Conservation (phyloP, 1,139 yeast species). For the Pichia sp. region DNA sequence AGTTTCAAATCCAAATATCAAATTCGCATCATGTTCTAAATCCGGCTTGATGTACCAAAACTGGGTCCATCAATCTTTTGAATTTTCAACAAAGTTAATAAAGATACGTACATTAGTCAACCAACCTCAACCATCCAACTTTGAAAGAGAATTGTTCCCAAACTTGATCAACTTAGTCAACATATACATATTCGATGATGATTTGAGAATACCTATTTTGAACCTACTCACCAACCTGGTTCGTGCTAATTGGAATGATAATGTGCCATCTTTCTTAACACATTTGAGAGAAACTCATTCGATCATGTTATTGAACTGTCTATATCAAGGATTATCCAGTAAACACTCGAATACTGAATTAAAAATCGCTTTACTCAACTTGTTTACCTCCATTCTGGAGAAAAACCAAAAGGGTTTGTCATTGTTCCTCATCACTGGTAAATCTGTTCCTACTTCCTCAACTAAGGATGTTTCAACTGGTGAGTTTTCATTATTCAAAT, state of each 20-base stretch:
- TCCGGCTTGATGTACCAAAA: slow-evolving; percentile 25
- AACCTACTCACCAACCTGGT: slow-evolving; percentile 62
- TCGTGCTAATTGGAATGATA: slow-evolving; percentile 55
- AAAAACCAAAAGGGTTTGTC: slow-evolving; percentile 87
- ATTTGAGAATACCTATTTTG: slow-evolving; percentile 51
- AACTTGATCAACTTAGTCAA: slow-evolving; percentile 57
- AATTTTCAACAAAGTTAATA: slow-evolving; percentile 45
- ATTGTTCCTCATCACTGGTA: slow-evolving; percentile 71
- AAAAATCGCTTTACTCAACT: slow-evolving; percentile 61
- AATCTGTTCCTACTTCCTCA: slow-evolving; percentile 11
- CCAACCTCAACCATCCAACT: slow-evolving; percentile 53
- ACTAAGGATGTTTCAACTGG: slow-evolving; percentile 43
- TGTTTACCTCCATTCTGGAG: slow-evolving; percentile 73
- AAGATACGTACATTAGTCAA: slow-evolving; percentile 50
- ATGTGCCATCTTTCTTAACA: slow-evolving; percentile 76
- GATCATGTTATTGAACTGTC: slow-evolving; percentile 52
- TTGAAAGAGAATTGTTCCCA: slow-evolving; percentile 61
- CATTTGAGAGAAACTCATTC: slow-evolving; percentile 71
- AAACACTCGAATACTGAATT: slow-evolving; percentile 56
- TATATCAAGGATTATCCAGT: slow-evolving; percentile 61
- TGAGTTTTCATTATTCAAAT: slow-evolving; percentile 17
- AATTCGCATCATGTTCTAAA: neutral
- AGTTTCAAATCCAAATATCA: slow-evolving; percentile 32
- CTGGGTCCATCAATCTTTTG: slow-evolving; percentile 44
- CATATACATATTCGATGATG: slow-evolving; percentile 51